Base-by-base conservation (phyloP, 140 eudicot genomes). In the Stevia rebaudiana region DNA sequence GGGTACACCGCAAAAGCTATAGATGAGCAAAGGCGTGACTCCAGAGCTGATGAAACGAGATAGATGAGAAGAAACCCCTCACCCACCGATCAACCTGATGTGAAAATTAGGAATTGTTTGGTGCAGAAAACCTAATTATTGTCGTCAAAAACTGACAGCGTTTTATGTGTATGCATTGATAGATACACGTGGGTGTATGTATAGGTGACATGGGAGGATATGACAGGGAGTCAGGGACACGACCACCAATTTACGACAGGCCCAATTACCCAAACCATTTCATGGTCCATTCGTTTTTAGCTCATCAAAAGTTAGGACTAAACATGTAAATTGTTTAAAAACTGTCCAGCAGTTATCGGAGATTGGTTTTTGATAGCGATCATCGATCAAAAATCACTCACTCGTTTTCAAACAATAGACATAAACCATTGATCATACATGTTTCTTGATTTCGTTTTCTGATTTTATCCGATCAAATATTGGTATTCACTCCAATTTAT, bases 1-100 rank as follows among this genome's bases (percentile, higher is more conserved):
- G 84, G 74, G 76, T 35, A 79, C 76, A 81, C 80, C 85, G 96
- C 92, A 91, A 85, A 91, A 67, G 86, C 84, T 80, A 72, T 80
- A 76, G 85, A 54, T 33, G 73, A 81, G 80, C 73, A 70, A 60
- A 74, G 78, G 81, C 70, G 70, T 65, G 69, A 73, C 71, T 72
- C 75, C 76, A 71, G 83, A 84, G 70, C 63, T 62, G 25, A 28
- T 71, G 18, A 35, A 21, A 31, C 8, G 31, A 47, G 47, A 69
- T 47, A 69, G 16, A 43, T 54, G 73, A 68, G 65, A 54, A 68
- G 73, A 68, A 12, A 54, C 73, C 73, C 65, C 42, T 28, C 73
- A 68, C 73, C 73, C 64, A 68, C 65, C 65, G 65, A 54, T 68
- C 43, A 25, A 54, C 15, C 55, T 40, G 11, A 9, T 47, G 41